Evolutionary conservation across 768 basidiomycete species (phyloP).

Genomic region (Neoboletus subvelutipes): DNA sequence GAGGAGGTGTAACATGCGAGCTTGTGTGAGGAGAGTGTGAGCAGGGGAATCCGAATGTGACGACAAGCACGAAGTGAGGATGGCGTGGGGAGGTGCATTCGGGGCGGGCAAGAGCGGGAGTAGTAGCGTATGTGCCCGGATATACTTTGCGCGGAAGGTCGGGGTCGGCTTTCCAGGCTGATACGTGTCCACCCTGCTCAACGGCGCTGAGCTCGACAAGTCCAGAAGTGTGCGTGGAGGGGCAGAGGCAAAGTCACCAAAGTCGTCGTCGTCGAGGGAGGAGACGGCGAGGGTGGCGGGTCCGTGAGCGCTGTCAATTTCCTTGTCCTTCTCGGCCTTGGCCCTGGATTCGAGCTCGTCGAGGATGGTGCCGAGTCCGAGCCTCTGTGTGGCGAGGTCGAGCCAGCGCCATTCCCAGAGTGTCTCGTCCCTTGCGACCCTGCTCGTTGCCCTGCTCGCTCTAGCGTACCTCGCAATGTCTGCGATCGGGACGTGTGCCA

Average conservation of each 20-base stretch:
- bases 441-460: slow-evolving; percentile 60
- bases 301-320: slow-evolving; percentile 38
- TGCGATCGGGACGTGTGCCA: slow-evolving; percentile 72
- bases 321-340: slow-evolving; percentile 35
- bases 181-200: slow-evolving; percentile 17
- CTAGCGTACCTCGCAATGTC: slow-evolving; percentile 78
- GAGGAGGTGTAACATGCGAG: slow-evolving; percentile 70
- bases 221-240: slow-evolving; percentile 20
- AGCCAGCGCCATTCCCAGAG: slow-evolving; percentile 79
- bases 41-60: slow-evolving; percentile 37
- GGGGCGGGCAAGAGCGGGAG: slow-evolving; percentile 58
- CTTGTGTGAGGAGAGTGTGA: slow-evolving; percentile 50
- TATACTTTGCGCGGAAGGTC: slow-evolving; percentile 49
- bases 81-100: slow-evolving; percentile 60
- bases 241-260: slow-evolving; percentile 78
- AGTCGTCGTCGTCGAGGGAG: slow-evolving; percentile 68
- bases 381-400: slow-evolving; percentile 51
- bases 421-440: slow-evolving; percentile 64
- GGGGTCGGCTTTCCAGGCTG: slow-evolving; percentile 24
- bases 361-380: slow-evolving; percentile 47
- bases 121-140: slow-evolving; percentile 62
- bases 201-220: slow-evolving; percentile 10
- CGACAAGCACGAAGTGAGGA: slow-evolving; percentile 54
- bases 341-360: slow-evolving; percentile 55
- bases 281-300: slow-evolving; percentile 60